Evolutionary conservation across 768 basidiomycete genomes (phyloP).

Genomic region (Russula griseocarnosa): DNA sequence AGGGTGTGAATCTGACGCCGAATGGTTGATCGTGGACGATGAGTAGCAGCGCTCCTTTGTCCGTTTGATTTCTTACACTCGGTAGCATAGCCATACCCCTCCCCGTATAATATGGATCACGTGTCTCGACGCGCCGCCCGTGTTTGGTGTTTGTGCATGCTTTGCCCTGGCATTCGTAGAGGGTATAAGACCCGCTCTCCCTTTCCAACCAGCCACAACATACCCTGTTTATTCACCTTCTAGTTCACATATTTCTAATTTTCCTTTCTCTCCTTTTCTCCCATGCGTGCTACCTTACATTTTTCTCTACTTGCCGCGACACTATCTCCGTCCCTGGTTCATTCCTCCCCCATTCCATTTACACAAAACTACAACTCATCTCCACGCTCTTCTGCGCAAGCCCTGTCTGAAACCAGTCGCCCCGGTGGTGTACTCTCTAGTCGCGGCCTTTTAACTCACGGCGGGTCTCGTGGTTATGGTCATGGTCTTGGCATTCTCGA

Average conservation of each 20-base stretch:
- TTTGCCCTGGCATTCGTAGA: constrained; percentile 14
- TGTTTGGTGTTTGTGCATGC: constrained; percentile 27
- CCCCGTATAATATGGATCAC: constrained; percentile 11
- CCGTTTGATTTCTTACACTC: constrained; percentile 21
- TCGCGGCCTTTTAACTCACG: constrained; percentile 13
- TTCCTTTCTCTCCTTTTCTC: constrained; percentile 8
- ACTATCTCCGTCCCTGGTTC: constrained; percentile 28
- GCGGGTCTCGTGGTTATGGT: constrained; percentile 17
- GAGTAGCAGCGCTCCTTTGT: constrained; percentile 26
- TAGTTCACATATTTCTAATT: constrained; percentile 20
- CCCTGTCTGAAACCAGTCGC: constrained; percentile 18
- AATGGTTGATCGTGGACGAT: constrained; percentile 77
- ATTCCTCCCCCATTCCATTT: constrained; percentile 27
- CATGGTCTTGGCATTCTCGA: constrained; percentile 26
- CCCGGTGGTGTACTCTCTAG: constrained; percentile 24
- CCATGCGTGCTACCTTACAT: constrained; percentile 27
- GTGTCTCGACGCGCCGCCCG: constrained; percentile 24
- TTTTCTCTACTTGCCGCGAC: constrained; percentile 29
- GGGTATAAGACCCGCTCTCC: constrained; percentile 20
- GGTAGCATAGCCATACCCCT: constrained; percentile 19
- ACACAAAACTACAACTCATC: constrained; percentile 18
- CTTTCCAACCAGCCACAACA: constrained; percentile 9
- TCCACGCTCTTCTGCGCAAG: constrained; percentile 13
- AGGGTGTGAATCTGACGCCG: constrained; percentile 79
- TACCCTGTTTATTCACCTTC: not conserved